These are phyloP conservation scores for Aciculoconidium aculeatum DNA, from an alignment of 805 yeast species.

Conservation along the genomic window DNA sequence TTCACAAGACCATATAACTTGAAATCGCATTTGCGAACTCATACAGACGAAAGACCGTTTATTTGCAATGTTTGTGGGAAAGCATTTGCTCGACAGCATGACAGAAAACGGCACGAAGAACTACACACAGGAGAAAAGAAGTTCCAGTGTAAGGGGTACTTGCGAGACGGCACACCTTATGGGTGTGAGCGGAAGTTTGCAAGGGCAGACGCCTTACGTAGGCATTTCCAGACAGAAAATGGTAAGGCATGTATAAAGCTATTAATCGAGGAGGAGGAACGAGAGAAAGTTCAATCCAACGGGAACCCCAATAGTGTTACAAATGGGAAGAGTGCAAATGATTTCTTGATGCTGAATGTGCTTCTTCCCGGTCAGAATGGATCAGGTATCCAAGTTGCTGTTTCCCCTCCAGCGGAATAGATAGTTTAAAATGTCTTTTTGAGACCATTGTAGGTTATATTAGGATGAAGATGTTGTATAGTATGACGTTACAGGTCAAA, in stretches of 20 bases:
- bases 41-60: conserved; percentile 77
- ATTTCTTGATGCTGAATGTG: conserved; percentile 6
- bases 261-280: conserved; percentile 37
- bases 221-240: conserved; percentile 44
- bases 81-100: conserved; percentile 55
- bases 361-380: conserved; percentile 4
- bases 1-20: conserved; percentile 92
- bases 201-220: conserved; percentile 39
- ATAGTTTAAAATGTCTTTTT: too few relatives aligned
- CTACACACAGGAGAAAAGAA: conserved; percentile 72
- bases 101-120: conserved; percentile 41
- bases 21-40: conserved; percentile 87
- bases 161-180: conserved; percentile 36
- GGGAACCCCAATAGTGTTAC: conserved; percentile 7
- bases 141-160: conserved; percentile 62
- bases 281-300: conserved; percentile 15
- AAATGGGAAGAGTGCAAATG: conserved; percentile 7
- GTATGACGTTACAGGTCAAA: too few relatives aligned
- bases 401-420: conserved; percentile 31
- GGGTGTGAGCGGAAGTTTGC: conserved; percentile 44
- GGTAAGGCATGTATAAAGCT: conserved; percentile 38
- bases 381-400: conserved; percentile 35
- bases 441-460: too few relatives aligned
- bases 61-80: conserved; percentile 70
- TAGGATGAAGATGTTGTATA: too few relatives aligned